Evolutionary conservation across 108 stramenopile species (phyloP).

Genomic region (Cyclostephanos tholiformis): DNA sequence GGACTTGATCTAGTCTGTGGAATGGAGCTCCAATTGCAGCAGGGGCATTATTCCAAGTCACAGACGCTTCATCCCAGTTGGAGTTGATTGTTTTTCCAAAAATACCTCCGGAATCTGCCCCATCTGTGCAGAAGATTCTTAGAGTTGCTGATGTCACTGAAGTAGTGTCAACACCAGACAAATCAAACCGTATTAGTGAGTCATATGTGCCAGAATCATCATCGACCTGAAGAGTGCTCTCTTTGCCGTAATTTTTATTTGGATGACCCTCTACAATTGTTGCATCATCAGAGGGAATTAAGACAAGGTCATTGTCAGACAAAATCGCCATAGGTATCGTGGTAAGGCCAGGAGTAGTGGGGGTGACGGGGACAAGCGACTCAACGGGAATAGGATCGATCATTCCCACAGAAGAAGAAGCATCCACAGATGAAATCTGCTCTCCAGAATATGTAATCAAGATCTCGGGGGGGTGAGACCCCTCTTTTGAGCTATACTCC

Average conservation of each 20-base stretch:
- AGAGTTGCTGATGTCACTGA: slow-evolving; percentile 20
- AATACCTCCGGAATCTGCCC: slow-evolving; percentile 35
- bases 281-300: slow-evolving; percentile 25
- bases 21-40: slow-evolving; percentile 19
- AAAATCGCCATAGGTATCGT: not conserved
- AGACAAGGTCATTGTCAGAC: not conserved
- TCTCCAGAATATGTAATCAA: slow-evolving; percentile 7
- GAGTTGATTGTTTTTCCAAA: slow-evolving; percentile 27
- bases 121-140: slow-evolving; percentile 25
- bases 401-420: no score
- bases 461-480: slow-evolving; percentile 3
- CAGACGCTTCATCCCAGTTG: slow-evolving; percentile 43
- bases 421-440: not conserved
- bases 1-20: slow-evolving; percentile 21
- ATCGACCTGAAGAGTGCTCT: slow-evolving; percentile 9
- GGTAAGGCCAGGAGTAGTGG: slow-evolving; percentile 4
- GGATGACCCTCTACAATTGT: slow-evolving; percentile 15
- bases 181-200: slow-evolving; percentile 20
- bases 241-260: slow-evolving; percentile 15
- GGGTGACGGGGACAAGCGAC: not conserved
- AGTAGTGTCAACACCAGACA: slow-evolving; percentile 13
- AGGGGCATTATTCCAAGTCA: slow-evolving; percentile 47
- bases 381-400: no score
- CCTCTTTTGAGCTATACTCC: slow-evolving; percentile 1
- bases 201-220: slow-evolving; percentile 27